Base-by-base conservation (phyloP, 2,329 filamentous ascomycete genomes). In the Chlorencoelia australis region DNA sequence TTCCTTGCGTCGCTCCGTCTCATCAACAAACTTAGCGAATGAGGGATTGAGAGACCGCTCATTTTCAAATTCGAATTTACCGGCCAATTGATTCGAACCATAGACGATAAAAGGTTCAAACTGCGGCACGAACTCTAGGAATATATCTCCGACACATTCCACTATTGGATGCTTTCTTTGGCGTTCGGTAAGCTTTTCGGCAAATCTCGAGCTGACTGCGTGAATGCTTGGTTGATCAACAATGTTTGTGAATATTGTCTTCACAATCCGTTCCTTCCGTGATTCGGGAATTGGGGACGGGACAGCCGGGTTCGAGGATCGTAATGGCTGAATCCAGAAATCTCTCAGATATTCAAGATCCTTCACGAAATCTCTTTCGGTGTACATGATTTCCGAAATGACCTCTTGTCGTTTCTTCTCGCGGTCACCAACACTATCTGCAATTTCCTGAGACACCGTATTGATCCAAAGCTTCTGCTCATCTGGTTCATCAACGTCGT, bases 381-480 rank as follows among this genome's bases (percentile, higher is more conserved):
- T 98, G 63, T 98, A 98, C 77, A 93, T 95, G 44, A 96, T 79
- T 59, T 98, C 91, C 5, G 89, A 95, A 42, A 98, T 95, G 50
- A 98, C 84, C 57, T 98, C 91, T 58, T 98, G 91, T 29, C 91
- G 77, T 66, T 96, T 96, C 76, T 94, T 93, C 60, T 98, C 91
- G 48, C 75, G 76, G 49, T 98, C 91, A 33, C 78, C 79, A 19
- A 95, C 80, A 54, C 80, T 84, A 50, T 96, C 88, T 1, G 88
- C 87, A 39, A 98, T 69, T 58, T 96, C 91, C 59, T 94, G 91
- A 1, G 88, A 85, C 22, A 98, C 91, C 10, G 88, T 94, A 59
- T 96, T 96, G 61, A 98, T 98, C 91, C 91, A 98, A 24, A 98
- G 72, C 61, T 96, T 96, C 65, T 96, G 91, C 59, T 96, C 88